Base-by-base conservation (phyloP, 768 basidiomycete genomes). In the Scleroderma citrinum region DNA sequence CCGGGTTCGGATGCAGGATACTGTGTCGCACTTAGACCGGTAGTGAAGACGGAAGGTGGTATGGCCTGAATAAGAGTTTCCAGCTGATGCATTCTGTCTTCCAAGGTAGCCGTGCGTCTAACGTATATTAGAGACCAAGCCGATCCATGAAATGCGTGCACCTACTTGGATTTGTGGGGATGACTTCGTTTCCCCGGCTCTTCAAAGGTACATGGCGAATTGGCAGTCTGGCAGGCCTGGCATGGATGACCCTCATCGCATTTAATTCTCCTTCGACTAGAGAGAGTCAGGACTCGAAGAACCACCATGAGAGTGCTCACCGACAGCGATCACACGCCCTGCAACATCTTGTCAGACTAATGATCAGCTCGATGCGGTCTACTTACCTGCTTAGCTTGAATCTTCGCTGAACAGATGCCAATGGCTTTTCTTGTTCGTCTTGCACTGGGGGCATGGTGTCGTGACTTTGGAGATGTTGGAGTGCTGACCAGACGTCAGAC, bases 281-380 rank as follows among this genome's bases (percentile, higher is more conserved):
- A 43, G 12, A 34, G 20, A 16, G 14, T 24, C 13, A 44, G 26
- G 16, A 5, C 16, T 51, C n/a, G 48, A n/a, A n/a, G n/a, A 31
- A 12, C 17, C 5, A 44, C 14, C 35, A 39, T 50, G 29, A 30
- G 55, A 57, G 34, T 26, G 56, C 85, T 76, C 71, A 91, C 87
- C 89, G 81, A 73, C 89, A 92, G 52, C 89, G 86, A 76, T 92
- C 89, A 74, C 89, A 92, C 51, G 89, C 88, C 64, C 89, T 91
- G 55, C 2, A 30, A 50, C n/a, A 32, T 52, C 40, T 57, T 30
- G 29, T 56, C 21, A 56, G 48, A 37, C 41, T 38, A 34, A 19
- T 46, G 41, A 37, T 50, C 44, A 32, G 13, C 31, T 11, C 14
- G 29, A 41, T 19, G 43, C 26, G 56, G 42, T 48, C 14, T 5